Percentiles rank a stretch among this genome's conserved stretches.
These are phyloP conservation scores for Modicella reniformis DNA, from an alignment of 371 early-diverging fungal species.

Conservation along the genomic window DNA sequence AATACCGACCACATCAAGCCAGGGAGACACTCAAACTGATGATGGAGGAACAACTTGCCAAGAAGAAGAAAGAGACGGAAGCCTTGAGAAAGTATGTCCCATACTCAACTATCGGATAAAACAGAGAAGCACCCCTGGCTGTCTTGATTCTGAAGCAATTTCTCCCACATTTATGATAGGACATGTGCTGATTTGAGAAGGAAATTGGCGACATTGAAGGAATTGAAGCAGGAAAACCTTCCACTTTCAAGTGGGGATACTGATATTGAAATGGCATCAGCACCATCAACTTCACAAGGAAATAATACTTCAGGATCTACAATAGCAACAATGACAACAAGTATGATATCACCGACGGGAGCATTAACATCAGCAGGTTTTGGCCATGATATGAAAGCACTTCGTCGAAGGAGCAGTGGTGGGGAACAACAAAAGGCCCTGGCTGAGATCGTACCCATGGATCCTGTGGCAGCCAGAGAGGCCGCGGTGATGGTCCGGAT, in stretches of 20 bases:
- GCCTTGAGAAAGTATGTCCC: conserved; percentile 60
- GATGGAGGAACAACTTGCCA: conserved; percentile 75
- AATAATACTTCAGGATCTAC: background rate
- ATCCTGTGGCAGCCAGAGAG: conserved; percentile 17
- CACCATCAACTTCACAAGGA: background rate
- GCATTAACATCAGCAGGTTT: background rate
- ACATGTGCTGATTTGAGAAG: conserved; percentile 44
- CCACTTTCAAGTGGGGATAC: conserved; percentile 1
- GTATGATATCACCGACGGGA: background rate
- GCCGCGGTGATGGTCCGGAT: conserved; percentile 17
- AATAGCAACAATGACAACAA: background rate
- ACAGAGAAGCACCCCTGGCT: background rate
- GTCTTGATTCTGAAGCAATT: too few species aligned
- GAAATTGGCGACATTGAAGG: conserved; percentile 30
- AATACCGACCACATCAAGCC: conserved; percentile 78
- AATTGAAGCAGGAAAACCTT: conserved; percentile 25
- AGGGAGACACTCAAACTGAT: conserved; percentile 76
- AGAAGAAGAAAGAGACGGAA: conserved; percentile 62
- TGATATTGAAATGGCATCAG: conserved; percentile 29
- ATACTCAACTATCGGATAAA: background rate
- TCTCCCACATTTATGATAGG: too few species aligned
- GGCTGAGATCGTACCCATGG: background rate
- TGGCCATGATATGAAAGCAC: background rate
- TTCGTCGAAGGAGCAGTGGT: conserved; percentile 2
- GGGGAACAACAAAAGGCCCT: conserved; percentile 11